A percentile compares a stretch with the other conserved stretches of the same genome.
phyloP scores from a whole-genome alignment of 176 grass and related monocot species.

The Oryza longistaminata region DNA sequence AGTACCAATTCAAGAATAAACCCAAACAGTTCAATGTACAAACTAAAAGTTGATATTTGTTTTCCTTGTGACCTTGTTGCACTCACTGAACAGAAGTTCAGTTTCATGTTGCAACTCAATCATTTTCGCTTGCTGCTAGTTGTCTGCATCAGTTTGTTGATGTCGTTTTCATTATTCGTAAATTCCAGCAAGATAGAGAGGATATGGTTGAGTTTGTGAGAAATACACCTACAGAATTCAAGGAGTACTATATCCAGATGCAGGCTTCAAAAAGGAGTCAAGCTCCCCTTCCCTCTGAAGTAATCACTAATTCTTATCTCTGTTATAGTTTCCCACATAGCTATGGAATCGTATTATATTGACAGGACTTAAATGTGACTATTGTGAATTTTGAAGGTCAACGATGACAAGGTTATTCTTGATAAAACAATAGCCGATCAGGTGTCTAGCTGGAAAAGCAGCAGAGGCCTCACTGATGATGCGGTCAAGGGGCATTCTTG shows the following conservation, averaged over 20 bases:
- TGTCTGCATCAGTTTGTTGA: slow-evolving; percentile 10
- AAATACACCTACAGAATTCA: slow-evolving; percentile 77
- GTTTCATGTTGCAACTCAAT: not conserved
- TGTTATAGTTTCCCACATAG: not conserved
- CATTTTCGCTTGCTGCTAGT: slow-evolving; percentile 15
- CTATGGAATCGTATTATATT: slow-evolving; percentile 1
- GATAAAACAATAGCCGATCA: slow-evolving; percentile 88
- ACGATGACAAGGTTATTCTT: slow-evolving; percentile 77
- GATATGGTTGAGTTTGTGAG: slow-evolving; percentile 88
- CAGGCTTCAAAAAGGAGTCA: slow-evolving; percentile 93
- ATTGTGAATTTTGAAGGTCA: slow-evolving; percentile 60
- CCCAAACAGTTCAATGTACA: not conserved
- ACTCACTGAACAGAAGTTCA: not conserved
- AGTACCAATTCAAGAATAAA: not conserved
- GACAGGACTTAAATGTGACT: not conserved
- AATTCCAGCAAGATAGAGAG: slow-evolving; percentile 66
- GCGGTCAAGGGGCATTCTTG: slow-evolving; percentile 67
- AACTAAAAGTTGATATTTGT: not conserved
- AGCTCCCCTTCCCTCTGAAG: slow-evolving; percentile 74
- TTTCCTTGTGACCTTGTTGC: not conserved
- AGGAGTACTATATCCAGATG: slow-evolving; percentile 97
- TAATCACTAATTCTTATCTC: slow-evolving; percentile 32
- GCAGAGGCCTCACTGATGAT: slow-evolving; percentile 79
- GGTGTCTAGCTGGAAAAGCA: slow-evolving; percentile 94
- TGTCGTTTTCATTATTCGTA: slow-evolving; percentile 15